Conservation (phyloP, 495 filamentous ascomycete genomes). For the Penicillium dipodomyicola region DNA sequence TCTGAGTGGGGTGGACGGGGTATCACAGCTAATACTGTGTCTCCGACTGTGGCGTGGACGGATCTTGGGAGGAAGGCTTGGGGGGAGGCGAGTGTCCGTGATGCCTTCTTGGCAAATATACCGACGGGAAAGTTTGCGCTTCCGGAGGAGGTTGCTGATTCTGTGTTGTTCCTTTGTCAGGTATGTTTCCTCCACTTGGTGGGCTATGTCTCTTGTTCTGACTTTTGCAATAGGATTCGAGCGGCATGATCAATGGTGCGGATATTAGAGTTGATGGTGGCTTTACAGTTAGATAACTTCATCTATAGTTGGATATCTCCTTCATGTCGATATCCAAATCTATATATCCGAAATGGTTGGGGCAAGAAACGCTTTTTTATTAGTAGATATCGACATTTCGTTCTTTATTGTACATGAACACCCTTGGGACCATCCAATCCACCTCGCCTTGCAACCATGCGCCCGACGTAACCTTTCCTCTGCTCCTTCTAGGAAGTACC, state of each 20-base stretch:
- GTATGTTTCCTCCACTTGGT: constrained; percentile 12
- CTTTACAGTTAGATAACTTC: constrained; percentile 34
- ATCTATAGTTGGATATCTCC: neutral
- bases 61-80: constrained; percentile 41
- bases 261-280: constrained; percentile 45
- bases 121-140: constrained; percentile 44
- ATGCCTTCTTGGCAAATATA: constrained; percentile 37
- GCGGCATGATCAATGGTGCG: constrained; percentile 46
- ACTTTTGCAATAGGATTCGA: constrained; percentile 36
- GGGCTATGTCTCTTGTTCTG: constrained; percentile 1
- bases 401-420: too few species aligned
- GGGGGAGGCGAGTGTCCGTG: constrained; percentile 32
- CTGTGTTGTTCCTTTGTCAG: constrained; percentile 40
- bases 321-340: neutral
- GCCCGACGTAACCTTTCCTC: too few species aligned
- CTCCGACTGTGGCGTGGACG: constrained; percentile 45
- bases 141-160: constrained; percentile 43
- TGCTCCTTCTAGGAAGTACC: too few species aligned
- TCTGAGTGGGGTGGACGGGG: constrained; percentile 40
- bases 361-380: neutral
- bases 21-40: constrained; percentile 40
- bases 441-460: too few species aligned
- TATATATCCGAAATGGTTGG: neutral
- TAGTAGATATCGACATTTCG: too few species aligned
- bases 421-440: too few species aligned